Percentiles rank a stretch among this genome's conserved stretches.
phyloP scores from a whole-genome alignment of 495 filamentous ascomycete genomes.

The Tuber aestivum region DNA sequence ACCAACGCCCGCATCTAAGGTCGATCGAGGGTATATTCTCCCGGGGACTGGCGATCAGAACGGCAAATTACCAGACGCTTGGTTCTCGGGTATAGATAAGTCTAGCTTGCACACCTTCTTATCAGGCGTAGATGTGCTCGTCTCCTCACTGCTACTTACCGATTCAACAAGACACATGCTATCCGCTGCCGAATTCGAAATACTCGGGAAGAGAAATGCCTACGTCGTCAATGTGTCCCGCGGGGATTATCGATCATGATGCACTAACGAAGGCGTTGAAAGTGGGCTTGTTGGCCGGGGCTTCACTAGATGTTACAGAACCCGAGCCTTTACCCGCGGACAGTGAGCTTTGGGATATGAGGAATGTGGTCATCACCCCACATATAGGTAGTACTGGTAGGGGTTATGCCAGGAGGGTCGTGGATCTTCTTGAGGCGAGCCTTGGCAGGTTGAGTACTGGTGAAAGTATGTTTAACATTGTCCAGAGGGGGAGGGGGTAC shows the following conservation, averaged over 20 bases:
- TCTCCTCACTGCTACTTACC: constrained; percentile 71
- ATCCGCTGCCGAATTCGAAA: constrained; percentile 58
- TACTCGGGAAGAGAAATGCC: constrained; percentile 52
- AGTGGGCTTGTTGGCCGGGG: constrained; percentile 56
- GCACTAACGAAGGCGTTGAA: constrained; percentile 61
- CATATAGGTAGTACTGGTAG: constrained; percentile 63
- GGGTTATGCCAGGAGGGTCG: constrained; percentile 55
- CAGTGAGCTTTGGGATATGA: constrained; percentile 64
- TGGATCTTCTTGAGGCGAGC: constrained; percentile 60
- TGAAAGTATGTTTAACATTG: constrained; percentile 60
- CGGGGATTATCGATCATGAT: constrained; percentile 65
- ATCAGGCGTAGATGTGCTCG: constrained; percentile 66
- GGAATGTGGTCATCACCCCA: constrained; percentile 71
- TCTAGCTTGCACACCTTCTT: constrained; percentile 61
- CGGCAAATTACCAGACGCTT: constrained; percentile 61
- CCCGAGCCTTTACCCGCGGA: constrained; percentile 72
- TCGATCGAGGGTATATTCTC: constrained; percentile 62
- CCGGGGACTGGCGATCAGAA: constrained; percentile 73
- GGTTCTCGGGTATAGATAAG: constrained; percentile 64
- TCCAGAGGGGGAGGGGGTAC: constrained; percentile 60
- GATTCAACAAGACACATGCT: constrained; percentile 59
- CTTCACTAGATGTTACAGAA: constrained; percentile 80
- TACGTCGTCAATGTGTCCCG: constrained; percentile 71
- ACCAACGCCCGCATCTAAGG: constrained; percentile 51
- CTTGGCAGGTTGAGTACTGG: constrained; percentile 55